Evolutionary conservation across 225 moss, liverwort and hornwort species (phyloP).

Genomic region (Bryum argenteum): DNA sequence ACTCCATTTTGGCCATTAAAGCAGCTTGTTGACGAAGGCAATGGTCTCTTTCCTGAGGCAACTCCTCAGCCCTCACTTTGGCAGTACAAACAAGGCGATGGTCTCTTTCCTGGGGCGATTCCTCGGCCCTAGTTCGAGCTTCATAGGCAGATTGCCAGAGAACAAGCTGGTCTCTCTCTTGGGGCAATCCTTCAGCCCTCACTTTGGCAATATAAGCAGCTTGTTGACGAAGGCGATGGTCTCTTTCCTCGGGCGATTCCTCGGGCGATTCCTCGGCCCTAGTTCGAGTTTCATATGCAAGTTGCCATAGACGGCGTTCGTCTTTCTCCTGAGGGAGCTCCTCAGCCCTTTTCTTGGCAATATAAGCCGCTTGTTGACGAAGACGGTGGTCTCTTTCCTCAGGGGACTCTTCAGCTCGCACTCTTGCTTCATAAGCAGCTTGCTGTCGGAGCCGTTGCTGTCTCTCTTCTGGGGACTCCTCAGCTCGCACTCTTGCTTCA

Average conservation of each 20-base stretch:
- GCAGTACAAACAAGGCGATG: constrained; percentile 31
- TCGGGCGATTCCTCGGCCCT: constrained; percentile 23
- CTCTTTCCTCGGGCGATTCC: constrained; percentile 27
- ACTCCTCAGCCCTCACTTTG: constrained; percentile 25
- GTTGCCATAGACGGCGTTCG: constrained; percentile 27
- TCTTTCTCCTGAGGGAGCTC: constrained; percentile 19
- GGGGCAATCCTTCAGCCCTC: constrained; percentile 17
- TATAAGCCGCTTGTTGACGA: constrained; percentile 33
- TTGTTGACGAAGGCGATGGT: constrained; percentile 28
- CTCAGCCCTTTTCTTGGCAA: constrained; percentile 25
- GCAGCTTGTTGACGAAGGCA: constrained; percentile 30
- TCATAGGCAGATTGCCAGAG: constrained; percentile 35
- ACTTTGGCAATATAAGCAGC: constrained; percentile 34
- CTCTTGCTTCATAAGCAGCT: constrained; percentile 37
- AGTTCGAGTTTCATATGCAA: constrained; percentile 27
- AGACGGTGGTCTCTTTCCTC: constrained; percentile 27
- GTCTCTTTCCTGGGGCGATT: constrained; percentile 23
- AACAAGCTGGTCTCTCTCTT: constrained; percentile 18
- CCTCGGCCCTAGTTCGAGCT: constrained; percentile 23
- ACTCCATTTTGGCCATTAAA: constrained; percentile 30
- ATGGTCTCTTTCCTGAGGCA: constrained; percentile 17
- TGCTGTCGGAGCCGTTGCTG: constrained; percentile 32
- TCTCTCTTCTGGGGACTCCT: constrained; percentile 26
- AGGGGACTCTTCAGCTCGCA: constrained; percentile 32
- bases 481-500: constrained; percentile 26